Conservation (phyloP, 2,329 filamentous ascomycete genomes). For the Diaporthe sp. region DNA sequence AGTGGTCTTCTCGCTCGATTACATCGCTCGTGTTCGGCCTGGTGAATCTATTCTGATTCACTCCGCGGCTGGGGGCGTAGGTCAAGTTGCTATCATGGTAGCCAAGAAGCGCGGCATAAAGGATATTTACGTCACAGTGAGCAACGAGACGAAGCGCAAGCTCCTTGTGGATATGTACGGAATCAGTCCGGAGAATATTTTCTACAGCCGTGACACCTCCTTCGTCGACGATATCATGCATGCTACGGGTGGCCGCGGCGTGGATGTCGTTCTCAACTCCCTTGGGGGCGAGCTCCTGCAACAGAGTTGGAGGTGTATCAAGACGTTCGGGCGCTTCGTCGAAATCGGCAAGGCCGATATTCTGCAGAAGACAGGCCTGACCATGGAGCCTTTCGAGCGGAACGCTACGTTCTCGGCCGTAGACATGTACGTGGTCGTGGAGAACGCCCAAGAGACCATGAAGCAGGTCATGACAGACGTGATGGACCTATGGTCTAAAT, state of each 20-base stretch:
- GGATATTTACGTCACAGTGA: constrained; percentile 57
- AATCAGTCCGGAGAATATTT: constrained; percentile 41
- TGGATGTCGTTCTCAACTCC: too few species aligned
- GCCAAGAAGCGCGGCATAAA: constrained; percentile 55
- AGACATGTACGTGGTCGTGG: background rate
- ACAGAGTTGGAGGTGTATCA: constrained; percentile 53
- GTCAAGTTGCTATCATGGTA: constrained; percentile 56
- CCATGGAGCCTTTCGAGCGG: constrained; percentile 56
- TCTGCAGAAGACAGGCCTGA: constrained; percentile 48
- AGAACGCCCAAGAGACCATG: background rate
- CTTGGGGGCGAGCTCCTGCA: constrained; percentile 46
- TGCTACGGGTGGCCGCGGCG: background rate
- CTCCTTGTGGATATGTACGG: constrained; percentile 47
- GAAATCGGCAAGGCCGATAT: constrained; percentile 49
- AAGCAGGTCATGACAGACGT: constrained; percentile 4
- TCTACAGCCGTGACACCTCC: constrained; percentile 25
- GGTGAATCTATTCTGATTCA: constrained; percentile 56
- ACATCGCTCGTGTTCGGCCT: background rate
- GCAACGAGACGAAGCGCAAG: constrained; percentile 54
- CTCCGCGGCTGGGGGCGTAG: constrained; percentile 55
- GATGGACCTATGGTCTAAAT: background rate
- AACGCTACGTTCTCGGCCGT: constrained; percentile 9
- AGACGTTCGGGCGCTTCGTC: constrained; percentile 47
- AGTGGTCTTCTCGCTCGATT: background rate
- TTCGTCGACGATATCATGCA: background rate